phyloP scores from a whole-genome alignment of 2,329 filamentous ascomycete species.

The Rhynchosporium graminicola region DNA sequence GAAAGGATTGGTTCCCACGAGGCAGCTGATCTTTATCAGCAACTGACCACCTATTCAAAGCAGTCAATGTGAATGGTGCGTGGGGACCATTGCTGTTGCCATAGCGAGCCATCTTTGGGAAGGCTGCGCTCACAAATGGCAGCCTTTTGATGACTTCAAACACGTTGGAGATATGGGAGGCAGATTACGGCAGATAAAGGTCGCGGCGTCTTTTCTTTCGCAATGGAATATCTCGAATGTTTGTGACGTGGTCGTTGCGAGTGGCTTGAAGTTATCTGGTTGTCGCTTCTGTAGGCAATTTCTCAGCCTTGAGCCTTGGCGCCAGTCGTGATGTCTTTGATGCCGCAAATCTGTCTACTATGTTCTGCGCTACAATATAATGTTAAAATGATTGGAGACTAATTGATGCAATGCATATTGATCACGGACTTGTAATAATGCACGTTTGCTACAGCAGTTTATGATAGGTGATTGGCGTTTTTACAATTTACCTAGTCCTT shows the following conservation, averaged over 20 bases:
- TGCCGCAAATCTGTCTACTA: too few species aligned
- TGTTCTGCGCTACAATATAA: too few species aligned
- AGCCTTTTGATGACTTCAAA: conserved; percentile 24
- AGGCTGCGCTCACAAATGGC: conserved; percentile 24
- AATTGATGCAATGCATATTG: too few species aligned
- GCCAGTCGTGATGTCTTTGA: conserved; percentile 5
- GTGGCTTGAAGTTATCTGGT: not conserved
- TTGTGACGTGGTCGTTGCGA: not conserved
- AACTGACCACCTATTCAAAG: conserved; percentile 82
- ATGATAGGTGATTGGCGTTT: too few species aligned
- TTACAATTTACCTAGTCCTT: too few species aligned
- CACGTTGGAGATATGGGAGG: conserved; percentile 17
- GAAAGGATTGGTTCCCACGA: conserved; percentile 44
- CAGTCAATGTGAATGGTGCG: conserved; percentile 61
- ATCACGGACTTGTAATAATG: too few species aligned
- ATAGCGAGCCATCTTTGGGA: conserved; percentile 23
- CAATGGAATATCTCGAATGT: not conserved
- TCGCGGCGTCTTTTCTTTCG: not conserved
- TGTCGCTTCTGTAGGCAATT: conserved; percentile 6
- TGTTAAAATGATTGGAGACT: too few species aligned
- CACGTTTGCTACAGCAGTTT: too few species aligned
- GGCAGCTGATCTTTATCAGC: conserved; percentile 68
- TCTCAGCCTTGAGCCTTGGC: conserved; percentile 18
- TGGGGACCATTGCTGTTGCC: conserved; percentile 28
- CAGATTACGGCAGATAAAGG: not conserved